phyloP scores from a whole-genome alignment of 495 filamentous ascomycete genomes.

The Trypethelium eluteriae region DNA sequence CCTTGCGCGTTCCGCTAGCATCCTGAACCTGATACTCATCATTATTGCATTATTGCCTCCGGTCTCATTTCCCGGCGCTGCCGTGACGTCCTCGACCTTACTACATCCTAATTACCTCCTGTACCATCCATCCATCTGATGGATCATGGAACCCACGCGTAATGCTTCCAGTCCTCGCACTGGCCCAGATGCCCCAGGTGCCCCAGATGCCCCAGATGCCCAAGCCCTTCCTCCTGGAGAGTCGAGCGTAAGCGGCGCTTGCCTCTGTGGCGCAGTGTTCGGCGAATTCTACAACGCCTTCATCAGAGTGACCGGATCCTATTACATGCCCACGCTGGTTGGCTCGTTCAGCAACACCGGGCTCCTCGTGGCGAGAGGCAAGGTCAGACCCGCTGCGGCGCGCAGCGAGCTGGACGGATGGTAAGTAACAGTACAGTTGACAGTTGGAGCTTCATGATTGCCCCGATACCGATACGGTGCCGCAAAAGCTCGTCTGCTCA shows the following conservation, averaged over 20 bases:
- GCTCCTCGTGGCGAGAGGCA: background rate
- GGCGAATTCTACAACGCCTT: constrained; percentile 31
- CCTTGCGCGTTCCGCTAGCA: background rate
- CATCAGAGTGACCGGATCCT: constrained; percentile 26
- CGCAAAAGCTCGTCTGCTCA: background rate
- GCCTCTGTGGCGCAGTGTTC: constrained; percentile 23
- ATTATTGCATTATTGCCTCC: background rate
- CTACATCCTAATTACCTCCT: too few relatives aligned
- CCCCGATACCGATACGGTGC: background rate
- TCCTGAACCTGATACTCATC: too few relatives aligned
- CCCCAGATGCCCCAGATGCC: too few relatives aligned
- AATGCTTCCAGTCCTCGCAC: too few relatives aligned
- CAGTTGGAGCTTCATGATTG: background rate
- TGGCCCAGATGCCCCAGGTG: too few relatives aligned
- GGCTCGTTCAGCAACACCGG: constrained; percentile 23
- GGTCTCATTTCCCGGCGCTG: constrained; percentile 1
- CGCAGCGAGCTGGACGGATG: constrained; percentile 14
- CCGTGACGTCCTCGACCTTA: too few relatives aligned
- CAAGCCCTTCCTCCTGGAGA: too few relatives aligned
- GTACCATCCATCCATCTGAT: too few relatives aligned
- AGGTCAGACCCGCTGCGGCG: constrained; percentile 3
- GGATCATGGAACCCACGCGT: too few relatives aligned
- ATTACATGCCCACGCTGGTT: constrained; percentile 28
- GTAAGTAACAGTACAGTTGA: constrained; percentile 1
- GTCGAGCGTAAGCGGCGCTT: constrained; percentile 13